phyloP scores from a whole-genome alignment of 192 early-diverging fungal species.

The Backusella tuberculispora region DNA sequence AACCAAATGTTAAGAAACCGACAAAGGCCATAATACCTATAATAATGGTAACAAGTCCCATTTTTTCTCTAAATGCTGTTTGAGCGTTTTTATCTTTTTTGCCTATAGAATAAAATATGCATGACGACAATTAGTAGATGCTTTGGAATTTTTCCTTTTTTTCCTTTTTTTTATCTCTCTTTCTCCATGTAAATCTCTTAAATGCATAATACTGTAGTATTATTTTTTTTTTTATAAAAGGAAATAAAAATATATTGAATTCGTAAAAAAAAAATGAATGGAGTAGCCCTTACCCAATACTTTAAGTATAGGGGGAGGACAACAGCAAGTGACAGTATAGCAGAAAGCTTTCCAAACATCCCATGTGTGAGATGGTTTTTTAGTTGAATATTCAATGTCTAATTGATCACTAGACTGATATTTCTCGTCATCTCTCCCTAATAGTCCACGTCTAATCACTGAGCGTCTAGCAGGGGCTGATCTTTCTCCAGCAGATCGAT shows the following conservation, averaged over 20 bases:
- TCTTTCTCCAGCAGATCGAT: constrained; percentile 1
- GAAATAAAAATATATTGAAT: background rate
- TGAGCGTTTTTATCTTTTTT: constrained; percentile 64
- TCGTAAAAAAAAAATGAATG: background rate
- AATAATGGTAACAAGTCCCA: constrained; percentile 84
- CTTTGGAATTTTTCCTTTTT: background rate
- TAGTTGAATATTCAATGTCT: constrained; percentile 18
- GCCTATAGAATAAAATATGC: constrained; percentile 43
- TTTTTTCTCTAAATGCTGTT: constrained; percentile 92
- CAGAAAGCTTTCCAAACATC: constrained; percentile 51
- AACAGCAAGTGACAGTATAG: constrained; percentile 54
- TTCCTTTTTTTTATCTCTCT: background rate
- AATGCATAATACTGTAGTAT: background rate
- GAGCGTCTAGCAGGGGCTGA: constrained; percentile 17
- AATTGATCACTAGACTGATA: constrained; percentile 3
- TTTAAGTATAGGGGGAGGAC: constrained; percentile 48
- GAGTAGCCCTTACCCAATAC: constrained; percentile 38
- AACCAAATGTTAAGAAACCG: constrained; percentile 89
- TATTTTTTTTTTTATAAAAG: background rate
- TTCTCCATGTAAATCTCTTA: background rate
- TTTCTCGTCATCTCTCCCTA: constrained; percentile 29
- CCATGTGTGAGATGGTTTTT: constrained; percentile 20
- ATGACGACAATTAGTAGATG: background rate
- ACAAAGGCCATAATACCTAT: constrained; percentile 69
- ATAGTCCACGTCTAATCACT: constrained; percentile 24